Conservation (phyloP, 2,329 filamentous ascomycete species). For the Trematosphaeria pertusa region DNA sequence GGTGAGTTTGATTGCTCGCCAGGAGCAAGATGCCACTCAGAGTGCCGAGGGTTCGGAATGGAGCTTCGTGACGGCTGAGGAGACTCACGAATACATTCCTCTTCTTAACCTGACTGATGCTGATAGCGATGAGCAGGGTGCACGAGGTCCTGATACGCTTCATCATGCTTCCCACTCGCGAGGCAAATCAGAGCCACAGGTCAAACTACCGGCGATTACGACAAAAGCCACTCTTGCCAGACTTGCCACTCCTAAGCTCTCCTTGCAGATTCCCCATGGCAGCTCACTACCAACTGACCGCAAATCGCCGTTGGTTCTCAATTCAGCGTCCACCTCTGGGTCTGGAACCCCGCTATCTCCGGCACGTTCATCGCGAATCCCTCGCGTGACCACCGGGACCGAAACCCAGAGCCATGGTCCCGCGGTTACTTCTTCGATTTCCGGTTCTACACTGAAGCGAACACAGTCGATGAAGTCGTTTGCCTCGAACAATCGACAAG, state of each 20-base stretch:
- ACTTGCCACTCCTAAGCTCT: slow-evolving; percentile 23
- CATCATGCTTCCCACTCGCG: slow-evolving; percentile 7
- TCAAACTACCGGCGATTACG: background rate
- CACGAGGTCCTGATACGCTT: no score
- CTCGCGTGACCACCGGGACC: slow-evolving; percentile 20
- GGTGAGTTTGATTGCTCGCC: slow-evolving; percentile 28
- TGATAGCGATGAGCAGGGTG: slow-evolving; percentile 19
- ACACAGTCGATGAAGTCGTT: slow-evolving; percentile 21
- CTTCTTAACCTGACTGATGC: slow-evolving; percentile 21
- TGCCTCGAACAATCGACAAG: slow-evolving; percentile 6
- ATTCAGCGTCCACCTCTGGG: slow-evolving; percentile 18
- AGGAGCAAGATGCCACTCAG: background rate
- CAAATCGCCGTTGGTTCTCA: slow-evolving; percentile 4
- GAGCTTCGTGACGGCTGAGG: slow-evolving; percentile 28
- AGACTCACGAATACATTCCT: slow-evolving; percentile 14
- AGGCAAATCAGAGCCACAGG: slow-evolving; percentile 17
- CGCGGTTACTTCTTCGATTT: no score
- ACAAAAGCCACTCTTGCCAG: slow-evolving; percentile 8
- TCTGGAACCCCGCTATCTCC: slow-evolving; percentile 16
- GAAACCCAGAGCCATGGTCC: slow-evolving; percentile 15
- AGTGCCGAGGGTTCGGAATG: slow-evolving; percentile 25
- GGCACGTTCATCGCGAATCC: slow-evolving; percentile 32
- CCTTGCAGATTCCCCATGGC: slow-evolving; percentile 24
- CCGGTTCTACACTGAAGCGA: slow-evolving; percentile 25
- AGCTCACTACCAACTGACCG: slow-evolving; percentile 2